A percentile compares a stretch with the other conserved stretches of the same genome.
Evolutionary conservation across 352 stramenopile species (phyloP).

Genomic region (Globisporangium splendens): DNA sequence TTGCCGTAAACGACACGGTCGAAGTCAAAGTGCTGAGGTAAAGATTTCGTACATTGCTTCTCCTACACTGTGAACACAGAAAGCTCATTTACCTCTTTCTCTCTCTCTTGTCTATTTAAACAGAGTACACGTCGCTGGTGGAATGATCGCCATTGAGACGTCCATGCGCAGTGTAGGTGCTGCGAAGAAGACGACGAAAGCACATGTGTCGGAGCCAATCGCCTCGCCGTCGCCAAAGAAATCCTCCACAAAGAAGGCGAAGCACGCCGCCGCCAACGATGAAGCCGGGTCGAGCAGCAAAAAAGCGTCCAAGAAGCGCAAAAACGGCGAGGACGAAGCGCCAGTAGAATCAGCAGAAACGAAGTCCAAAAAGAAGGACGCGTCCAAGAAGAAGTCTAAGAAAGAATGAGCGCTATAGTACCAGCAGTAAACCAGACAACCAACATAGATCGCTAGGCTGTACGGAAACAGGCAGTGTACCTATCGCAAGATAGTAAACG

Average conservation of each 20-base stretch:
- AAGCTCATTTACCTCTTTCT: too few species aligned
- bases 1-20: slow-evolving; percentile 62
- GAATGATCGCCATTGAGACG: slow-evolving; percentile 79
- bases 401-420: slow-evolving; percentile 15
- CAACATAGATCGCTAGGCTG: too few species aligned
- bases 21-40: slow-evolving; percentile 63
- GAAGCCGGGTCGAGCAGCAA: slow-evolving; percentile 6
- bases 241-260: slow-evolving; percentile 10
- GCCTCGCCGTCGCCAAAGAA: too few species aligned
- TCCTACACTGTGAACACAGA: too few species aligned
- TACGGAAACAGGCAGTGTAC: too few species aligned
- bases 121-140: slow-evolving; percentile 65
- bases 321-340: slow-evolving; percentile 3
- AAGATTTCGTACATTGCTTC: too few species aligned
- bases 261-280: slow-evolving; percentile 7
- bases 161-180: slow-evolving; percentile 52
- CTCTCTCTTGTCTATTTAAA: background rate
- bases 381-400: slow-evolving; percentile 8
- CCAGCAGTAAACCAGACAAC: too few species aligned
- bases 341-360: slow-evolving; percentile 14
- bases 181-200: slow-evolving; percentile 10
- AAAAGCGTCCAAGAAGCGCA: slow-evolving; percentile 15
- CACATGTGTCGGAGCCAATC: slow-evolving; percentile 2
- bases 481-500: too few species aligned
- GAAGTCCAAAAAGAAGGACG: slow-evolving; percentile 21